These are phyloP conservation scores for Pythium sukuiense DNA, from an alignment of 352 stramenopile species.

Conservation along the genomic window DNA sequence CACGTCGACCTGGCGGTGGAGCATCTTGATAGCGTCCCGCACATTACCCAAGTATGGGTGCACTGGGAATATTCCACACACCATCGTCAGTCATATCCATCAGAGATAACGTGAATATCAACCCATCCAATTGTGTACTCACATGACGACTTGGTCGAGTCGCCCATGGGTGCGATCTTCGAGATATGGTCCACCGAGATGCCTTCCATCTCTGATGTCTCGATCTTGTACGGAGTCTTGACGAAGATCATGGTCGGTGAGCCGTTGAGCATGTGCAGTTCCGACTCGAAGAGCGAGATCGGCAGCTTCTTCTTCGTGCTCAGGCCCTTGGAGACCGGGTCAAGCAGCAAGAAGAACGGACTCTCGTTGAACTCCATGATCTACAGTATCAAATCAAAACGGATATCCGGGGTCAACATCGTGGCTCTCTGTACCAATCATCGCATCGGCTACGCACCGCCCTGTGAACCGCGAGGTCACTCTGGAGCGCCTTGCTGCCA, in stretches of 20 bases:
- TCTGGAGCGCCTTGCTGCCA: slow-evolving; percentile 61
- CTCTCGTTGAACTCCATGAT: slow-evolving; percentile 89
- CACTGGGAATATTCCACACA: slow-evolving; percentile 40
- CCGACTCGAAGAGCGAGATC: slow-evolving; percentile 82
- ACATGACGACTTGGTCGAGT: slow-evolving; percentile 74
- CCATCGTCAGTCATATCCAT: not conserved
- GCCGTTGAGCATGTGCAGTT: slow-evolving; percentile 83
- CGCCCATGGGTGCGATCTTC: slow-evolving; percentile 75
- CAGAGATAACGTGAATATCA: not conserved
- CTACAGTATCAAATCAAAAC: too few relatives aligned
- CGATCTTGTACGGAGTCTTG: slow-evolving; percentile 84
- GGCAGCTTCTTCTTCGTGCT: slow-evolving; percentile 89
- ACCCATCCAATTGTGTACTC: slow-evolving; percentile 19
- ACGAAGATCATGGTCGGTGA: slow-evolving; percentile 90
- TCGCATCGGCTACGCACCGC: slow-evolving; percentile 36
- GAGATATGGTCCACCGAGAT: slow-evolving; percentile 90
- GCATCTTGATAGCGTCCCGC: slow-evolving; percentile 83
- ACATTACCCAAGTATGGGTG: slow-evolving; percentile 79
- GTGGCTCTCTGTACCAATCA: too few relatives aligned
- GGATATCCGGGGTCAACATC: too few relatives aligned
- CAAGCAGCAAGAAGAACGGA: slow-evolving; percentile 77
- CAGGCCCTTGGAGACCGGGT: slow-evolving; percentile 56
- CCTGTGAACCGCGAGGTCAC: slow-evolving; percentile 74
- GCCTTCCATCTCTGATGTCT: slow-evolving; percentile 85
- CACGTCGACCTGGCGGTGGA: slow-evolving; percentile 79